Conservation (phyloP, 176 grass and related monocot species). For the Tuctoria greenei region DNA sequence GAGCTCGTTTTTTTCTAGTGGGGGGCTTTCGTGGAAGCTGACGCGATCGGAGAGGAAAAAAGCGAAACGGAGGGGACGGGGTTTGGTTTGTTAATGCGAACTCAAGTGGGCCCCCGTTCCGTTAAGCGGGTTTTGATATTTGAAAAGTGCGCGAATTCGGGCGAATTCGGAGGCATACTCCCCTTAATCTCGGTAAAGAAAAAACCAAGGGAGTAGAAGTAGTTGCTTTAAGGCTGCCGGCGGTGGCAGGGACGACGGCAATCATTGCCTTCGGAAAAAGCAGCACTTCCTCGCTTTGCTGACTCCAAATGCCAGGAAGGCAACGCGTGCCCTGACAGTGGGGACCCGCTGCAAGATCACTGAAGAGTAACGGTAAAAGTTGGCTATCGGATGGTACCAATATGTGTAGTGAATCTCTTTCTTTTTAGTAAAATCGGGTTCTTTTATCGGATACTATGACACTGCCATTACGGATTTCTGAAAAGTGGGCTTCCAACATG, state of each 20-base stretch:
- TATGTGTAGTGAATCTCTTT: background rate
- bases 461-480: no score
- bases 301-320: background rate
- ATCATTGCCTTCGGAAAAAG: slow-evolving; percentile 17
- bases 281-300: background rate
- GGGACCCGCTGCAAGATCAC: background rate
- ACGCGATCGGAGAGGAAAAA: slow-evolving; percentile 35
- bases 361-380: no score
- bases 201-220: background rate
- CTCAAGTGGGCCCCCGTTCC: background rate
- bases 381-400: no score
- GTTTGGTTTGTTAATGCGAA: slow-evolving; percentile 19
- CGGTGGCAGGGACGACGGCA: background rate
- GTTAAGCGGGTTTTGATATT: background rate
- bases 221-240: slow-evolving; percentile 12
- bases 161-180: background rate
- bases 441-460: no score
- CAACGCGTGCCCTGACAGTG: no score
- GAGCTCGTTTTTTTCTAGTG: slow-evolving; percentile 36
- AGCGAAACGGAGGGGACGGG: background rate
- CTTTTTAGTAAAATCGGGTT: no score
- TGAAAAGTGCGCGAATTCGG: background rate
- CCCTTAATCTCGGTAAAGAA: no score
- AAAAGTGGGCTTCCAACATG: no score
- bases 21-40: slow-evolving; percentile 44